Conservation (phyloP, 148 eudicot species). For the Vaccinium vitisidaea region DNA sequence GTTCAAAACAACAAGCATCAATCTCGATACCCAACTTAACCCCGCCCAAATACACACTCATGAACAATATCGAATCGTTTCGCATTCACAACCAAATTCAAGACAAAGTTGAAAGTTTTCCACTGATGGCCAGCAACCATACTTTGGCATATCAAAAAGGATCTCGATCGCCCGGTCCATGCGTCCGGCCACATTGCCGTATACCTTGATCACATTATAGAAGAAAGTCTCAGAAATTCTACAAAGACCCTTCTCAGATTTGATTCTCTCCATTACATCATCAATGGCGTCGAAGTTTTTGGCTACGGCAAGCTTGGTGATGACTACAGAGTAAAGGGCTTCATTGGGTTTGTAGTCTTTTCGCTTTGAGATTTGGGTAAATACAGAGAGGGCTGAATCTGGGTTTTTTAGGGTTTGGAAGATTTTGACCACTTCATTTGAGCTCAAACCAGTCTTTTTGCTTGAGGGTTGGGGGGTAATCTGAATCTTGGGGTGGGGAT, state of each 20-base stretch:
- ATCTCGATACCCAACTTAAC: constrained; percentile 51
- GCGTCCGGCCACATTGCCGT: constrained; percentile 66
- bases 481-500: constrained; percentile 16
- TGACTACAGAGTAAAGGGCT: constrained; percentile 50
- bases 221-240: constrained; percentile 72
- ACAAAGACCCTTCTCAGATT: constrained; percentile 42
- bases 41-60: constrained; percentile 54
- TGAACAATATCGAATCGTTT: constrained; percentile 59
- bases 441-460: constrained; percentile 86
- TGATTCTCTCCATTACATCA: constrained; percentile 42
- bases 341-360: constrained; percentile 81
- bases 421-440: constrained; percentile 55
- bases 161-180: constrained; percentile 55
- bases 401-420: constrained; percentile 55
- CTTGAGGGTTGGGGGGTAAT: constrained; percentile 26
- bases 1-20: constrained; percentile 77
- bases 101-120: constrained; percentile 69
- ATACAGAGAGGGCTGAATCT: constrained; percentile 38
- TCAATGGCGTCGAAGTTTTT: constrained; percentile 62
- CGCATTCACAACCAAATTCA: constrained; percentile 62
- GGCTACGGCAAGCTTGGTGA: constrained; percentile 51
- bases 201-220: constrained; percentile 58
- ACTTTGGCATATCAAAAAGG: constrained; percentile 70
- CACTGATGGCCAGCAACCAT: constrained; percentile 63
- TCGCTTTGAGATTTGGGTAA: constrained; percentile 56